phyloP scores from a whole-genome alignment of 2,329 filamentous ascomycete species.

The Nigrospora sphaerica region DNA sequence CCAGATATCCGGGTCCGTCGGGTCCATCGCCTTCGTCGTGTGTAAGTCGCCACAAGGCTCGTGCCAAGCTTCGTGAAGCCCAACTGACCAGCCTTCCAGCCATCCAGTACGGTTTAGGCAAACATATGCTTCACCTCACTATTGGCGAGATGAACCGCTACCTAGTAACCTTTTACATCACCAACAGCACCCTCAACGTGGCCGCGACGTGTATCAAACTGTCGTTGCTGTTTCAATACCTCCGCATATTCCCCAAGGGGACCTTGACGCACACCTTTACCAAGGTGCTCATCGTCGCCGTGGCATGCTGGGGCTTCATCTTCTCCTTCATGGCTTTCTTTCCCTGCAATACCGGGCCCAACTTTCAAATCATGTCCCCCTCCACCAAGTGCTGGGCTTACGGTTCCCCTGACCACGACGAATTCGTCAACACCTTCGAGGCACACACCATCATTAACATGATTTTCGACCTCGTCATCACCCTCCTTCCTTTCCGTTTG shows the following conservation, averaged over 20 bases:
- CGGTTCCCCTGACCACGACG: slow-evolving; percentile 8
- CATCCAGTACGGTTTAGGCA: slow-evolving; percentile 1
- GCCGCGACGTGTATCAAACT: slow-evolving; percentile 20
- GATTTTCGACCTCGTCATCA: slow-evolving; percentile 14
- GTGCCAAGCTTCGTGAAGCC: background rate
- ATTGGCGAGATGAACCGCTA: slow-evolving; percentile 1
- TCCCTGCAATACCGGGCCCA: slow-evolving; percentile 22
- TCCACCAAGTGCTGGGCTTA: slow-evolving; percentile 10
- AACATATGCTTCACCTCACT: slow-evolving; percentile 4
- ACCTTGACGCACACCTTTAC: slow-evolving; percentile 12
- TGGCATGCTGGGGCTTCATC: slow-evolving; percentile 19
- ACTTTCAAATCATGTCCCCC: slow-evolving; percentile 19
- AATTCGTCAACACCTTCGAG: slow-evolving; percentile 13
- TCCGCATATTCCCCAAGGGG: slow-evolving; percentile 22
- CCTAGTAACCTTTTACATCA: slow-evolving; percentile 4
- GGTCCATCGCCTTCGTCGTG: slow-evolving; percentile 13
- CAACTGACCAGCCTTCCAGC: background rate
- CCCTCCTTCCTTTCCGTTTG: slow-evolving; percentile 13
- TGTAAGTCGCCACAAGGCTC: slow-evolving; percentile 7
- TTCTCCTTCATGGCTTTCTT: slow-evolving; percentile 21
- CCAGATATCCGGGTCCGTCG: slow-evolving; percentile 16
- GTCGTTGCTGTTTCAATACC: slow-evolving; percentile 27
- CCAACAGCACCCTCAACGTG: slow-evolving; percentile 4
- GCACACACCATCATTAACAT: slow-evolving; percentile 15
- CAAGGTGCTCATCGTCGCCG: slow-evolving; percentile 15